Percentiles rank a stretch among this genome's conserved stretches.
Evolutionary conservation across 345 rosid species (phyloP).

Genomic region (Lumnitzera racemosa): DNA sequence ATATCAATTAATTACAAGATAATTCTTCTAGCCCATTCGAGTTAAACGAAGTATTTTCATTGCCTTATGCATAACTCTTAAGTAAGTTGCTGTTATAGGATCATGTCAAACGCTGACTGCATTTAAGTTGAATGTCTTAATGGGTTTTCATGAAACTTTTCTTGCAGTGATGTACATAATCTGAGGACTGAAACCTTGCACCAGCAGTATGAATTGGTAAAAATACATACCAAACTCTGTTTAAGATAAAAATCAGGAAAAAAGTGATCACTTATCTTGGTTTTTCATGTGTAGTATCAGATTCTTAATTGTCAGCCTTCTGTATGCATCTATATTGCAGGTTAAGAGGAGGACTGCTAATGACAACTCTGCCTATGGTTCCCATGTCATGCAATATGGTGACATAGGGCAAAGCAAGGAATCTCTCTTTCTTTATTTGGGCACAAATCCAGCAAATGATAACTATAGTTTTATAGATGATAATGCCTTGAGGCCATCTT

Average conservation of each 20-base stretch:
- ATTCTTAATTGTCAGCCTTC: background rate
- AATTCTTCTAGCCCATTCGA: too few relatives aligned
- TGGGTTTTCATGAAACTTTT: background rate
- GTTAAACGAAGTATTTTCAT: too few relatives aligned
- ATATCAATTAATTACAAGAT: too few relatives aligned
- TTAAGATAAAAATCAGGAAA: background rate
- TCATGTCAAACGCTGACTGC: too few relatives aligned
- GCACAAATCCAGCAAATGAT: slow-evolving; percentile 92
- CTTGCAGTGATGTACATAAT: slow-evolving; percentile 77
- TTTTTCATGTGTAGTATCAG: too few relatives aligned
- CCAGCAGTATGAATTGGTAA: slow-evolving; percentile 89
- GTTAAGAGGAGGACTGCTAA: slow-evolving; percentile 67
- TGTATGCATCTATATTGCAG: slow-evolving; percentile 30
- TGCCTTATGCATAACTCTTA: too few relatives aligned
- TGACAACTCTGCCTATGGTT: slow-evolving; percentile 47
- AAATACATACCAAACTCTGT: slow-evolving; percentile 5
- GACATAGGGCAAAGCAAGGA: slow-evolving; percentile 53
- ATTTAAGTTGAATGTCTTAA: too few relatives aligned
- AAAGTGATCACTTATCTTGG: background rate
- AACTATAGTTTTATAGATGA: slow-evolving; percentile 64
- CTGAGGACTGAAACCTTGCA: slow-evolving; percentile 65
- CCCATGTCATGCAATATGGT: slow-evolving; percentile 97
- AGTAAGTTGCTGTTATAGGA: too few relatives aligned
- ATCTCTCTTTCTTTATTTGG: slow-evolving; percentile 57
- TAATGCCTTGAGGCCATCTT: slow-evolving; percentile 50